Evolutionary conservation across 176 grass and related monocot genomes (phyloP).

Genomic region (Oryza coarctata): DNA sequence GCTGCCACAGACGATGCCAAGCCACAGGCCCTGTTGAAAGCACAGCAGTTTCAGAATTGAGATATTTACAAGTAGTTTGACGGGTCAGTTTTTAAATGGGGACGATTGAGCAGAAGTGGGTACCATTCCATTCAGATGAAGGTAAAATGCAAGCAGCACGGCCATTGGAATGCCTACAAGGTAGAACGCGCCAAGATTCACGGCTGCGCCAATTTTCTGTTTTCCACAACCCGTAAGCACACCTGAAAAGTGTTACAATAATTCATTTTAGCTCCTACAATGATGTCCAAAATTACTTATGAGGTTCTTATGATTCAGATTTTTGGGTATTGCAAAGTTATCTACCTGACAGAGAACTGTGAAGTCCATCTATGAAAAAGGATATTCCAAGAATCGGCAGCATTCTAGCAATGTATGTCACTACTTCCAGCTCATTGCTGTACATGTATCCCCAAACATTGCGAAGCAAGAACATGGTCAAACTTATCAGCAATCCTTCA

Average conservation of each 20-base stretch:
- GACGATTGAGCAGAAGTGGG: too few species aligned
- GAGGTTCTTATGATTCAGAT: not conserved
- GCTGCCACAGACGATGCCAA: constrained; percentile 37
- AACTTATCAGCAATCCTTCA: constrained; percentile 11
- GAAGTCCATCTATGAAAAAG: constrained; percentile 30
- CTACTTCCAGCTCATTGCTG: constrained; percentile 36
- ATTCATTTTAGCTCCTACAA: not conserved
- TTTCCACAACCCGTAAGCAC: constrained; percentile 26
- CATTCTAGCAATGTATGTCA: constrained; percentile 30
- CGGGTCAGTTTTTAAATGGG: not conserved
- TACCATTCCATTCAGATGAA: constrained; percentile 47
- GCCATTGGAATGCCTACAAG: constrained; percentile 31
- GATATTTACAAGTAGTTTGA: not conserved
- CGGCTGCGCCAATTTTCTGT: constrained; percentile 13
- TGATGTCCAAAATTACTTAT: not conserved
- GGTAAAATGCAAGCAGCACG: constrained; percentile 15
- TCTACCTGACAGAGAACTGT: constrained; percentile 36
- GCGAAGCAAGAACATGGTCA: constrained; percentile 30
- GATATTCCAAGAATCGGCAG: constrained; percentile 34
- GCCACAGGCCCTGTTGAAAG: constrained; percentile 18
- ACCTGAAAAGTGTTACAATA: not conserved
- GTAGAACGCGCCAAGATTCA: constrained; percentile 40
- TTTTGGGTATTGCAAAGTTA: too few species aligned
- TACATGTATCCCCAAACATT: constrained; percentile 34
- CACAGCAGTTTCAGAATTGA: not conserved